Evolutionary conservation across 441 rosid species (phyloP), one percentile per base, ranked within the genome.

Genomic region (Mallotus repandus): DNA sequence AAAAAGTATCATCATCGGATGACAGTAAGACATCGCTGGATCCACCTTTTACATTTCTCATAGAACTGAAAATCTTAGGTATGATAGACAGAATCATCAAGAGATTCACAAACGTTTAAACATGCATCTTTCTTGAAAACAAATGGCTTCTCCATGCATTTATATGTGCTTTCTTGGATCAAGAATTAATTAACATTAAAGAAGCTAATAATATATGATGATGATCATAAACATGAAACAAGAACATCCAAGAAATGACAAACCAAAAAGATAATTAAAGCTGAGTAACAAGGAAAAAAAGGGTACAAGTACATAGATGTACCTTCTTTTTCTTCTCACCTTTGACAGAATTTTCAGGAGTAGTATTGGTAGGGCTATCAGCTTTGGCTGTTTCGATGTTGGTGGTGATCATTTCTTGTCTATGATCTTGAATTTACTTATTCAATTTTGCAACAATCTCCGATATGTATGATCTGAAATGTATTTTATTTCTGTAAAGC

Each of bases 281-380:
- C 29, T 25, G 29, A 1, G 57, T 19, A 63, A 15, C 4, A 52
- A 29, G 54, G 8, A 5, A 38, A 41, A 11, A 71, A 54, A 15
- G 46, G 69, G 32, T 15, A 49, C 61, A 9, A 25, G 7, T 3
- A 62, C 56, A 25, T 25, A 19, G 4, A 32, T 22, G 54, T 80
- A 91, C 98, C 89, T 80, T 91, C 84, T 88, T 94, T 83, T 84
- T 91, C 87, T 81, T 91, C 71, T 93, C 89, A 68, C 72, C 75
- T 85, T 81, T 89, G 80, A 73, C 63, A 73, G 87, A 84, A 73
- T 81, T 81, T 12, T 87, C 93, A 8, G 69, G 56, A 58, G 71
- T 25, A 68, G 52, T 12, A 55, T 74, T 15, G n/a, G 55, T 50
- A 48, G 74, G 79, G 62, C 66, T 72, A 29, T 75, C 77, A 63